Percentiles rank a stretch among this genome's conserved stretches.
Conservation (phyloP, 495 filamentous ascomycete genomes). For the Monascus purpureus region DNA sequence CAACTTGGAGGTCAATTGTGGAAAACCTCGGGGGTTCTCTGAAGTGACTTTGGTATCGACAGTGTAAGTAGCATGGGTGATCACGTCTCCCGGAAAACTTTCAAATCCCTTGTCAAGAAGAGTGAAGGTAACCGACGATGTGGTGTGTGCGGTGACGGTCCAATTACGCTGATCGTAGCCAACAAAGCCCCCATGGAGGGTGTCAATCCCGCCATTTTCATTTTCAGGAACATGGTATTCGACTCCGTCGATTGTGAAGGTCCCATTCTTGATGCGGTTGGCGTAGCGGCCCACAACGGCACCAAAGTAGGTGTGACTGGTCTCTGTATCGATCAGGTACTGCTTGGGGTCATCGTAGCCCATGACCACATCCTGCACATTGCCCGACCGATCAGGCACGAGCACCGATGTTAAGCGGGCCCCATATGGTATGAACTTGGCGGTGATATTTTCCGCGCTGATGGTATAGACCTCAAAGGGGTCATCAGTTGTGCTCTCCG, state of each 20-base stretch:
- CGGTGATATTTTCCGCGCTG: slow-evolving; percentile 54
- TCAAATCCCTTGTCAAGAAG: slow-evolving; percentile 60
- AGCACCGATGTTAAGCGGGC: slow-evolving; percentile 62
- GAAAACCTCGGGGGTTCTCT: slow-evolving; percentile 27
- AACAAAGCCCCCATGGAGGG: slow-evolving; percentile 67
- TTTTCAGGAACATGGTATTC: slow-evolving; percentile 54
- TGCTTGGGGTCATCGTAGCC: slow-evolving; percentile 68
- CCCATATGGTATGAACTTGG: slow-evolving; percentile 64
- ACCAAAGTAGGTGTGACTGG: slow-evolving; percentile 60
- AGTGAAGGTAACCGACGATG: slow-evolving; percentile 62
- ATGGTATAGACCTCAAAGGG: slow-evolving; percentile 57
- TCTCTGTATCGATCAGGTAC: slow-evolving; percentile 51
- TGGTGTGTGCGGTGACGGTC: slow-evolving; percentile 53
- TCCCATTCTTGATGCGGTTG: slow-evolving; percentile 78
- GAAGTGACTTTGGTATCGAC: slow-evolving; percentile 23
- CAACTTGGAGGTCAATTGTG: slow-evolving; percentile 32
- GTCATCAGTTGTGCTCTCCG: slow-evolving; percentile 7
- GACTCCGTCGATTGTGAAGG: slow-evolving; percentile 54
- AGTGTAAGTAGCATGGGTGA: slow-evolving; percentile 65
- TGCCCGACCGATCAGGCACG: slow-evolving; percentile 56
- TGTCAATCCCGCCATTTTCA: slow-evolving; percentile 56
- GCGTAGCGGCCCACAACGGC: slow-evolving; percentile 70
- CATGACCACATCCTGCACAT: slow-evolving; percentile 51
- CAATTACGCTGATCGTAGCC: slow-evolving; percentile 79
- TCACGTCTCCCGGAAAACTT: slow-evolving; percentile 69